These are phyloP conservation scores for Phytophthora hybrid DNA, from an alignment of 352 stramenopile genomes.

Conservation along the genomic window DNA sequence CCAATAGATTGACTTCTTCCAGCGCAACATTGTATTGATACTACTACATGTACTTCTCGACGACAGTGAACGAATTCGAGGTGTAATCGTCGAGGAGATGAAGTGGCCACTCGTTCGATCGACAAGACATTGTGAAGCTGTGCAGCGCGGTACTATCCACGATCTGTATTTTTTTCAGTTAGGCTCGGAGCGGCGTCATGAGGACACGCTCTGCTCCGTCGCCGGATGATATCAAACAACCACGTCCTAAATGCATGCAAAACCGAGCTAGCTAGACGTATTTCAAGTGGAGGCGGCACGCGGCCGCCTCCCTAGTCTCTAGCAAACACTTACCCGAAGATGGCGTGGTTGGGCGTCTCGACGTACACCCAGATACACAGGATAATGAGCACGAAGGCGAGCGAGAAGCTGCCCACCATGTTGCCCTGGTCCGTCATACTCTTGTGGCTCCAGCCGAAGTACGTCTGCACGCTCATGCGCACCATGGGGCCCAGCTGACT, in stretches of 20 bases:
- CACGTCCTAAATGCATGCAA: constrained; percentile 44
- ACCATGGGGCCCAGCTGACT: constrained; percentile 74
- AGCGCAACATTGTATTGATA: too few species aligned
- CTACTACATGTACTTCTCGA: too few species aligned
- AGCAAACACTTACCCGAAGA: constrained; percentile 45
- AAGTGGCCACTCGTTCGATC: too few species aligned
- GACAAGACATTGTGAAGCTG: constrained; percentile 2
- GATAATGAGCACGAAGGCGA: constrained; percentile 72
- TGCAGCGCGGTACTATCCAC: constrained; percentile 25
- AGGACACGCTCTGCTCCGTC: constrained; percentile 14
- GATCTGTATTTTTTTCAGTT: constrained; percentile 40
- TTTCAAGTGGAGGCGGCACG: constrained; percentile 26
- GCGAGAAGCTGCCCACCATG: constrained; percentile 74
- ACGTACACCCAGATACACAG: constrained; percentile 86
- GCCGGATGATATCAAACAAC: constrained; percentile 40
- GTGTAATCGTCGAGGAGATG: too few species aligned
- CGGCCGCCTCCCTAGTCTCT: constrained; percentile 12
- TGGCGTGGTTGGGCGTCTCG: constrained; percentile 63
- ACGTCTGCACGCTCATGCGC: constrained; percentile 77
- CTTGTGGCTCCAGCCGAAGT: constrained; percentile 85
- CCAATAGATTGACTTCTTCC: too few species aligned
- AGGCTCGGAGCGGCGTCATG: constrained; percentile 19
- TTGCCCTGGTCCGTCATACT: constrained; percentile 80
- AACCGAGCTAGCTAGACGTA: constrained; percentile 37
- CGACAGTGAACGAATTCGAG: too few species aligned